A percentile compares a stretch with the other conserved stretches of the same genome.
Evolutionary conservation across 139 green algal genomes (phyloP).

Genomic region (Pleodorina starrii): DNA sequence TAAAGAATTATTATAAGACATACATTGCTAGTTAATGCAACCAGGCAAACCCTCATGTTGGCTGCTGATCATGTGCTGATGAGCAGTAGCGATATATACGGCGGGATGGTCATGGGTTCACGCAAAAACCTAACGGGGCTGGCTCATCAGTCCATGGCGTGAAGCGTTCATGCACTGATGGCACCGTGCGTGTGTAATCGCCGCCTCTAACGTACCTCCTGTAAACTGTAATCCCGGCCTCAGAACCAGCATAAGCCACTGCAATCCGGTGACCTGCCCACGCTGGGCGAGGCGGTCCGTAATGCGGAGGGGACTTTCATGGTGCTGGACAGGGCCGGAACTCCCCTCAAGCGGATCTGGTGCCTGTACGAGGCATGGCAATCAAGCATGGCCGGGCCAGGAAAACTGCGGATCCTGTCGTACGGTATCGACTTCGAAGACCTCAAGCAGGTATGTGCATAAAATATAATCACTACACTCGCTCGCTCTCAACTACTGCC

Average conservation of each 20-base stretch:
- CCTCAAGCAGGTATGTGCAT: constrained; percentile 4
- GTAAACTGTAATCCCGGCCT: background rate
- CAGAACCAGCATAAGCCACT: background rate
- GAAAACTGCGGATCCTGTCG: constrained; percentile 1
- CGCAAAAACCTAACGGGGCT: too few relatives aligned
- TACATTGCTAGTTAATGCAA: too few relatives aligned
- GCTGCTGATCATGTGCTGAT: too few relatives aligned
- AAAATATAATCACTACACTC: too few relatives aligned
- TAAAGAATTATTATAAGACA: too few relatives aligned
- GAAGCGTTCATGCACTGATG: too few relatives aligned
- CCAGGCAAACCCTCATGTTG: too few relatives aligned
- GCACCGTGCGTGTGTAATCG: background rate
- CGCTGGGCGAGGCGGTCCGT: background rate
- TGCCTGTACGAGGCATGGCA: constrained; percentile 27
- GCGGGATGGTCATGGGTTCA: too few relatives aligned
- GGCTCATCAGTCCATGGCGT: too few relatives aligned
- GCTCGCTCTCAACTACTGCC: too few relatives aligned
- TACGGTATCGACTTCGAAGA: background rate
- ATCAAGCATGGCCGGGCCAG: background rate
- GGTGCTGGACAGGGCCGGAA: background rate
- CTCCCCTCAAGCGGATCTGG: constrained; percentile 14
- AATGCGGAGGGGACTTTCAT: background rate
- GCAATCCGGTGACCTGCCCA: background rate
- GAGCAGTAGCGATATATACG: too few relatives aligned
- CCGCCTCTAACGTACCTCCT: too few relatives aligned